These are phyloP conservation scores for Cornus kousa DNA, from an alignment of 148 eudicot species.

Conservation along the genomic window DNA sequence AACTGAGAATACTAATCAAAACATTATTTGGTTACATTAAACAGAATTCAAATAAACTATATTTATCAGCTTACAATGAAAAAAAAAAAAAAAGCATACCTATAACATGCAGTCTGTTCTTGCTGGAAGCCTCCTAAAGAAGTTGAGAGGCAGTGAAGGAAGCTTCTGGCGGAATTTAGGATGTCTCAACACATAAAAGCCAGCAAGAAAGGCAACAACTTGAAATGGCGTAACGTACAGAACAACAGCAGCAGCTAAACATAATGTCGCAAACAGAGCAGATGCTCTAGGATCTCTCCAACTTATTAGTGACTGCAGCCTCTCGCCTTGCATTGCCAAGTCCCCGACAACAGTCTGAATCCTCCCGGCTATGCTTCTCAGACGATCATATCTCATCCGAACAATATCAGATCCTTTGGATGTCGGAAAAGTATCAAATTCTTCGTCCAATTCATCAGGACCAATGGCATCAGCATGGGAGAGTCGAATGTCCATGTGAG, in stretches of 20 bases:
- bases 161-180: conserved; percentile 49
- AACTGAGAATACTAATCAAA: no score
- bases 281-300: conserved; percentile 62
- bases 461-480: conserved; percentile 50
- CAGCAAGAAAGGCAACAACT: conserved; percentile 36
- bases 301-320: conserved; percentile 45
- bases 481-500: conserved; percentile 59
- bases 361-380: conserved; percentile 59
- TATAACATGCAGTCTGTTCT: conserved; percentile 51
- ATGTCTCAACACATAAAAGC: conserved; percentile 46
- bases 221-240: conserved; percentile 51
- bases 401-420: conserved; percentile 36
- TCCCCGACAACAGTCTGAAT: conserved; percentile 58
- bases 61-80: no score
- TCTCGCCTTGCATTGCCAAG: conserved; percentile 60
- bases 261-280: conserved; percentile 46
- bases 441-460: conserved; percentile 57
- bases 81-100: background rate
- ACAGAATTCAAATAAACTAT: no score
- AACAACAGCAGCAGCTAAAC: conserved; percentile 43
- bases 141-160: conserved; percentile 51
- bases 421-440: conserved; percentile 54
- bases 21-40: no score
- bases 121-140: conserved; percentile 57
- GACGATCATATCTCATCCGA: conserved; percentile 54